These are phyloP conservation scores for Quercus variabilis DNA, from an alignment of 306 rosid genomes.

Conservation along the genomic window DNA sequence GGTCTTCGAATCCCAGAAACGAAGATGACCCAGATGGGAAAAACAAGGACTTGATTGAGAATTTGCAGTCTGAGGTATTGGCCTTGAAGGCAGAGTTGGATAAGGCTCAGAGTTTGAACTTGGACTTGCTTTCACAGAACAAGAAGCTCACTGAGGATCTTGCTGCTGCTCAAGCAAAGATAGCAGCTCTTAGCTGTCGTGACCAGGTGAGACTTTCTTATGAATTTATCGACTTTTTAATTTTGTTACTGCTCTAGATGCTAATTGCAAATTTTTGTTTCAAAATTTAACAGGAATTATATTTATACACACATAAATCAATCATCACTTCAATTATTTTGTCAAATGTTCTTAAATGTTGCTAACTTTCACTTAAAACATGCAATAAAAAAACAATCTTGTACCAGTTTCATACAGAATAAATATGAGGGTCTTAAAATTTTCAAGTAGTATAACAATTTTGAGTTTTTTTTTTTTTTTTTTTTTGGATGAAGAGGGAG, in stretches of 20 bases:
- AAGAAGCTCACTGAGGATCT: conserved; percentile 52
- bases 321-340: conserved; percentile 12
- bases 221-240: neutral
- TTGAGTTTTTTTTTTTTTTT: neutral
- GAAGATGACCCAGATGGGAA: conserved; percentile 47
- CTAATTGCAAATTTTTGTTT: neutral
- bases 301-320: conserved; percentile 1
- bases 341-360: neutral
- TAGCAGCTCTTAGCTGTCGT: conserved; percentile 22
- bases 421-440: neutral
- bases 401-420: neutral
- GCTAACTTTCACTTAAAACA: neutral
- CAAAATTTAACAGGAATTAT: too few species aligned
- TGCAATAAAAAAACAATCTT: neutral
- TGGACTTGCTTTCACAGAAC: conserved; percentile 63
- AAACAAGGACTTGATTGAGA: conserved; percentile 48
- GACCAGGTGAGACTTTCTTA: conserved; percentile 43
- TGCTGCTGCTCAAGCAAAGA: conserved; percentile 67
- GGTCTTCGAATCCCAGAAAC: conserved; percentile 25
- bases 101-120: conserved; percentile 44
- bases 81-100: conserved; percentile 69
- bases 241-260: neutral
- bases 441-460: neutral
- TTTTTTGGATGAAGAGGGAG: conserved; percentile 41
- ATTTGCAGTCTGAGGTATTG: conserved; percentile 54